Conservation (phyloP, 306 rosid species). For the Quercus rubra region DNA sequence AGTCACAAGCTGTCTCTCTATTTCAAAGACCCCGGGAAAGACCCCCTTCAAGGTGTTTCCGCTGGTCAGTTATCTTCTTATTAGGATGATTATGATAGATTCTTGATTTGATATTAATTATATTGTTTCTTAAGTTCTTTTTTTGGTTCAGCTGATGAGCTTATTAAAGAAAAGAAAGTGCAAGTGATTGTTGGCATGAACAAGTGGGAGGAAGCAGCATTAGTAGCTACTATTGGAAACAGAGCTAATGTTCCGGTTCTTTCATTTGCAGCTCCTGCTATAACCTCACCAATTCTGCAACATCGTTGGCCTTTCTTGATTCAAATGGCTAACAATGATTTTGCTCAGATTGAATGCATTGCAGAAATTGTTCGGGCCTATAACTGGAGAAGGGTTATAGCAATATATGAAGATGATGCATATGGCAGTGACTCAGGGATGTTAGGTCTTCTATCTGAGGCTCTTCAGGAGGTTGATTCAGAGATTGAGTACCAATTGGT, state of each 20-base stretch:
- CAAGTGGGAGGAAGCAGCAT: conserved; percentile 53
- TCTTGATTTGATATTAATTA: neutral
- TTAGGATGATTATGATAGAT: neutral
- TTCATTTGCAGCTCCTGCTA: conserved; percentile 46
- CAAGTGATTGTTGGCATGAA: conserved; percentile 46
- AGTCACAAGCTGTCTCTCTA: conserved; percentile 23
- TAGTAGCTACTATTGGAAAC: conserved; percentile 52
- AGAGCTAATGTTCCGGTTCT: conserved; percentile 38
- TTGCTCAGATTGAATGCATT: conserved; percentile 43
- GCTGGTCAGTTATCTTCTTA: conserved; percentile 14
- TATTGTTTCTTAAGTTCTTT: neutral
- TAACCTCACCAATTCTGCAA: conserved; percentile 19
- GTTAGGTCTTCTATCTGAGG: conserved; percentile 45
- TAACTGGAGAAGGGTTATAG: conserved; percentile 39
- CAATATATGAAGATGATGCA: conserved; percentile 43
- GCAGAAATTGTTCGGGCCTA: conserved; percentile 28
- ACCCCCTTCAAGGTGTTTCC: conserved; percentile 39
- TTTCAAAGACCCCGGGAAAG: conserved; percentile 21
- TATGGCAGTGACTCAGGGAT: conserved; percentile 42
- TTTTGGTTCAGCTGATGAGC: conserved; percentile 33
- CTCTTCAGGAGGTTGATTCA: conserved; percentile 38
- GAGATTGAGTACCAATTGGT: conserved; percentile 48
- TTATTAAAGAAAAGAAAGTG: conserved; percentile 32
- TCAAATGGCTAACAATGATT: conserved; percentile 31
- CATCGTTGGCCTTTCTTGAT: conserved; percentile 57